Evolutionary conservation across 164 flowering plant species (phyloP), one percentile per base, ranked within the genome.

Genomic region (Paratinospora sagittata): DNA sequence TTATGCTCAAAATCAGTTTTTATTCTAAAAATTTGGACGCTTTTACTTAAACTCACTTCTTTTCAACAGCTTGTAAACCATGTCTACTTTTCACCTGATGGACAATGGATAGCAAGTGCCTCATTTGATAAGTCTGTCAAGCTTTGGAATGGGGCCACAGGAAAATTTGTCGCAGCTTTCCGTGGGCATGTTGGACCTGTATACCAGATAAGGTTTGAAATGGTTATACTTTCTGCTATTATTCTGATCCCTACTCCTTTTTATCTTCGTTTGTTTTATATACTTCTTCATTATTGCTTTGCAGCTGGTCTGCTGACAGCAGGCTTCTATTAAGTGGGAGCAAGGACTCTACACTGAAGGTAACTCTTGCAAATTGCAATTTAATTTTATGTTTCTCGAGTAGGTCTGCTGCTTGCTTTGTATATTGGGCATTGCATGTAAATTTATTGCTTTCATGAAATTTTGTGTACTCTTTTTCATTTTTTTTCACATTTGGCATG

Each of bases 221-320:
- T 69, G 14, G 34, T 30, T 30, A 30, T 30, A 3, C 23, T 33
- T 45, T 21, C 39, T 8, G 9, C 55, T 66, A 13, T 45, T n/a
- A 8, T 43, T 7, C 39, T 16, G 11, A 47, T 17, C 9, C 65
- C 23, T 58, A 9, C 39, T 27, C 27, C 27, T 30, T 62, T n/a
- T 55, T 66, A 3, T 78, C 19, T 41, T 3, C 41, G 21, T 26
- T 70, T 70, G 30, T 72, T 30, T 78, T 8, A 60, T 39, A 4
- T 17, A 52, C 14, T 52, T 36, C 33, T 39, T 69, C 65, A 23
- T 49, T 76, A 37, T 68, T 74, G 55, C 76, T 60, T 49, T 80
- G 16, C 91, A 96, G 99, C 78, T 96, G 99, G 99, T 93, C 99
- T 52, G 97, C 99, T 64, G 99, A 96, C 76, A 96, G 99, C 78